Evolutionary conservation across 2,329 filamentous ascomycete species (phyloP), one percentile per base, ranked within the genome.

Genomic region (Chaetomiaceae sp.): DNA sequence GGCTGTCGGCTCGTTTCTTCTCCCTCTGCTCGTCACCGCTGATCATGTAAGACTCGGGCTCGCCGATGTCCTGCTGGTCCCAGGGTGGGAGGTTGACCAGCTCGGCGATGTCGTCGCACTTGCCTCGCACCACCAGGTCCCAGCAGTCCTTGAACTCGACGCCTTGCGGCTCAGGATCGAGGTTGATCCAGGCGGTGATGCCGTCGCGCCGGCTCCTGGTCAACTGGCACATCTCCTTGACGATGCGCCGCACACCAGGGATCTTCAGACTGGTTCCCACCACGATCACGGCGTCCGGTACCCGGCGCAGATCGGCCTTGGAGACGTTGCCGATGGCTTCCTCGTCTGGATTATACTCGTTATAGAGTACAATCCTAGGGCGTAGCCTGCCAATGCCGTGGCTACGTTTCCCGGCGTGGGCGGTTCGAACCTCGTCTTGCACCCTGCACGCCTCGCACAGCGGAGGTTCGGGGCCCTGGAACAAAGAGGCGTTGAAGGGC

Each of bases 191-290:
- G 46, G 95, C 86, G 0, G 91, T 90, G 54, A 96, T 82, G 1
- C 92, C 91, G 62, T 95, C 88, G 60, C 83, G 83, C 51, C 90
- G 83, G 63, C 86, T 83, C 57, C 91, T 82, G n/a, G 95, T 89
- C 29, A 90, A 85, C 46, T 85, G 84, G 68, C 91, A 96, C 80
- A 97, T 83, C 69, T 96, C 91, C 68, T 88, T 88, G 54, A 92
- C 91, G 53, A 99, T 87, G 50, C 91, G 82, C 57, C 89, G 84
- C 39, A 96, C 91, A 8, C 94, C 94, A 1, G 92, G 92, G 46
- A 99, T 91, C 68, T 97, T 97, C 63, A 99, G 75, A 54, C 89
- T 96, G 2, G 94, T 99, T 48, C 94, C 94, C 8, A 96, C 94
- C 25, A 99, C 94, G 61, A 99, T 84, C 23, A 99, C 81, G 17